Base-by-base conservation (phyloP, 768 basidiomycete genomes). In the Kockovaella imperatae region DNA sequence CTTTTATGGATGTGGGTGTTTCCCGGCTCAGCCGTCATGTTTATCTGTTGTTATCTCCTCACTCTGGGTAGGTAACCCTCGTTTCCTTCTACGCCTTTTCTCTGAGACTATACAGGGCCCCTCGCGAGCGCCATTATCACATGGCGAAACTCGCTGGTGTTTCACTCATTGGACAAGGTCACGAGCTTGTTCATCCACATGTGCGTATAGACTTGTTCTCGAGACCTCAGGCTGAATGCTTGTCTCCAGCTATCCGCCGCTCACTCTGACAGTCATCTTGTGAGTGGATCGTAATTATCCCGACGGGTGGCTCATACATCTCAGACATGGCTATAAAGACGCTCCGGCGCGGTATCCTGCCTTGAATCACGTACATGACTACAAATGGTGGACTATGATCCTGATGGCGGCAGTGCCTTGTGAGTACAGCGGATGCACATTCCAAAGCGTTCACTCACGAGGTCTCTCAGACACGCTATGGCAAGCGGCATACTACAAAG, bases 61-160 rank as follows among this genome's bases (percentile, higher is more conserved):
- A 86, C 88, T 0, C 83, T 95, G 66, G 95, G 75, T 67, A 56
- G 53, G 59, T 60, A 44, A n/a, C n/a, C 3, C 36, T 50, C 18
- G 14, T 18, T 20, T 18, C 34, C 6, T 18, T 15, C 3, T 29
- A 7, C 13, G 40, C 24, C 21, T 28, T 2, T 26, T 17, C 28
- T 15, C 13, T 28, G 3, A 4, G 13, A 31, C 18, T 34, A 25
- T 21, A 13, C 44, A 72, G 70, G 90, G 0, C 80, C 86, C 0
- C 78, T 95, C 26, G 91, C 87, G 0, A 87, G 86, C 43, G 91
- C 93, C 0, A 90, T 97, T 41, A 87, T 96, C 58, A 96, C 93
- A 8, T 99, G 95, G 95, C 79, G 95, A 52, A 99, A 99, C 64
- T 91, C 87, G 56, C 80, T 99, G 20, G 95, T 99, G 2, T 99